Percentiles rank a stretch among this genome's conserved stretches.
Evolutionary conservation across 2,329 filamentous ascomycete genomes (phyloP).

Genomic region (Calycina herbarum): DNA sequence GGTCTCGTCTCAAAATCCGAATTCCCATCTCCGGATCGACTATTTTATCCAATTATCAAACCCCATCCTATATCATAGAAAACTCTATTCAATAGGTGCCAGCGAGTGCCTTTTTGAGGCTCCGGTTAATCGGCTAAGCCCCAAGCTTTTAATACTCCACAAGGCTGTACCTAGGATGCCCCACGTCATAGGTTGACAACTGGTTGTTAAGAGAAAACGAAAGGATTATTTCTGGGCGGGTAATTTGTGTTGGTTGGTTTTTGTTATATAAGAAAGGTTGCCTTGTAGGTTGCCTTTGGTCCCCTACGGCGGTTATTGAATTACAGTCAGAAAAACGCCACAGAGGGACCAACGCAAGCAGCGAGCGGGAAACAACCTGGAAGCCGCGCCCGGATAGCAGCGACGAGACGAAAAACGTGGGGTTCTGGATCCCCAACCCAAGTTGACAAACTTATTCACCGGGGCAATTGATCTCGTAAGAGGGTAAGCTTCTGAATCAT

Average conservation of each 20-base stretch:
- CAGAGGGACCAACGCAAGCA: not conserved
- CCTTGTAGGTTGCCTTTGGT: not conserved
- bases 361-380: too few species aligned
- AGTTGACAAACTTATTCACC: too few species aligned
- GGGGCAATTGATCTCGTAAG: too few species aligned
- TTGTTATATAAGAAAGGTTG: not conserved
- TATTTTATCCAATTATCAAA: not conserved
- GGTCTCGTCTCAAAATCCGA: not conserved
- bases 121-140: not conserved
- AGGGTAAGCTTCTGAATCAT: too few species aligned
- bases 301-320: not conserved
- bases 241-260: not conserved
- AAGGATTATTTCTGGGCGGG: not conserved
- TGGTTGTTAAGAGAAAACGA: not conserved
- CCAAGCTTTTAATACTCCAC: not conserved
- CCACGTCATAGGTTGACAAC: slow-evolving; percentile 4
- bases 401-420: too few species aligned
- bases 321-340: not conserved
- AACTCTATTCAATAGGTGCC: not conserved
- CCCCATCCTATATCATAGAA: not conserved
- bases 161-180: slow-evolving; percentile 3
- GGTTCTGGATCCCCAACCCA: too few species aligned
- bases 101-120: not conserved
- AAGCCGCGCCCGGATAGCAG: too few species aligned
- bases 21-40: not conserved